These are phyloP conservation scores for Ilex asprella DNA, from an alignment of 257 asterid genomes.

Conservation along the genomic window DNA sequence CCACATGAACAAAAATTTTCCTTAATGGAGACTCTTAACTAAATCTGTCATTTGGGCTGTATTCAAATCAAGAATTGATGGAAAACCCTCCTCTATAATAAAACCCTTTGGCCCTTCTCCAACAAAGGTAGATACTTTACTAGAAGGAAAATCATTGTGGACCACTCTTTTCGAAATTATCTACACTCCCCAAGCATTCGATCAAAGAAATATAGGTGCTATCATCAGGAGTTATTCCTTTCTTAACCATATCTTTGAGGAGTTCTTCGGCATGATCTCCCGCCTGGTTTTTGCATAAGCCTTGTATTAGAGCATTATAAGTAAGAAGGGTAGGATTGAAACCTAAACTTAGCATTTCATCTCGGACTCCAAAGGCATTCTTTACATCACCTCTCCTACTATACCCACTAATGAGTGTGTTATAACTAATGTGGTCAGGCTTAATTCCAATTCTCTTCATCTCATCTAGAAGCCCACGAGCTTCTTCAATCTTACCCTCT, in stretches of 20 bases:
- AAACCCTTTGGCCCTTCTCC: no score
- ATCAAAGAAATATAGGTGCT: slow-evolving; percentile 42
- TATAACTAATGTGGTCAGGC: slow-evolving; percentile 46
- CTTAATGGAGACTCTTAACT: no score
- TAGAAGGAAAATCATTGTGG: slow-evolving; percentile 7
- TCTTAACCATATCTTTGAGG: slow-evolving; percentile 53
- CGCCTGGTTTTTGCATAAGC: slow-evolving; percentile 32
- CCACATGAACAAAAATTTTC: no score
- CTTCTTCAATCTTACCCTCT: slow-evolving; percentile 46
- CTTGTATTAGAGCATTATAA: slow-evolving; percentile 50
- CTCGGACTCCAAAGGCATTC: slow-evolving; percentile 30
- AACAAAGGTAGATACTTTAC: no score
- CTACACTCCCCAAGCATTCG: slow-evolving; percentile 30
- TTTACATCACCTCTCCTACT: slow-evolving; percentile 40
- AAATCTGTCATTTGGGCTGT: no score
- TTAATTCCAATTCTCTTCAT: slow-evolving; percentile 38
- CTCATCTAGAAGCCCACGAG: slow-evolving; percentile 29
- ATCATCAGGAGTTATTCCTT: slow-evolving; percentile 50
- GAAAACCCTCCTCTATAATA: no score
- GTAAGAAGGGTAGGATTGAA: slow-evolving; percentile 30
- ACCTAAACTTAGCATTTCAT: slow-evolving; percentile 42
- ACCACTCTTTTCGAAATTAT: slow-evolving; percentile 14
- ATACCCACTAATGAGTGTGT: slow-evolving; percentile 41
- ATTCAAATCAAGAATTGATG: no score
- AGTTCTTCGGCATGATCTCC: slow-evolving; percentile 39